These are phyloP conservation scores for Penstemon davidsonii DNA, from an alignment of 257 asterid genomes.

Conservation along the genomic window DNA sequence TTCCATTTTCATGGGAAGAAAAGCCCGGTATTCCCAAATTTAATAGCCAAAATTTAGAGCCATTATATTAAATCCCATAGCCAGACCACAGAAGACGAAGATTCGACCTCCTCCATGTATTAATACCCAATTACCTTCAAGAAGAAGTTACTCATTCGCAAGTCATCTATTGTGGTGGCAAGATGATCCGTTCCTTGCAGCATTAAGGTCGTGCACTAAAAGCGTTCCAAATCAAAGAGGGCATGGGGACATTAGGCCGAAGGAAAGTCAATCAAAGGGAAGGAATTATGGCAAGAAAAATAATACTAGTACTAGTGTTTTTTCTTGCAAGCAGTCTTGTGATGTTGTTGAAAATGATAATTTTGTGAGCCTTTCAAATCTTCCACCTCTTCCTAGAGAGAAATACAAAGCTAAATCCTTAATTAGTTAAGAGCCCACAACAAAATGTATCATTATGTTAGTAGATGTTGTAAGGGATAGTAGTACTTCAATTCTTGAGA, in stretches of 20 bases:
- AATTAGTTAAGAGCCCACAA: conserved; percentile 26
- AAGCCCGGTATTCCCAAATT: conserved; percentile 64
- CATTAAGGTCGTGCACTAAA: conserved; percentile 54
- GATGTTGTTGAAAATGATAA: conserved; percentile 49
- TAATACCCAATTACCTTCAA: conserved; percentile 6
- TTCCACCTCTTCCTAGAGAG: conserved; percentile 57
- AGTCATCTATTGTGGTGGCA: conserved; percentile 25
- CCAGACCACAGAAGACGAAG: background rate
- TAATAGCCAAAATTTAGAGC: background rate
- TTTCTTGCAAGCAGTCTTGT: conserved; percentile 51
- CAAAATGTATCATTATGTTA: too few species aligned
- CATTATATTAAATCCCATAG: background rate
- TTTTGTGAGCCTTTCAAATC: conserved; percentile 39
- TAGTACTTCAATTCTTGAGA: too few species aligned
- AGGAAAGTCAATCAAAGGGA: conserved; percentile 7
- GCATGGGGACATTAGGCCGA: conserved; percentile 20
- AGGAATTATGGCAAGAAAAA: conserved; percentile 21
- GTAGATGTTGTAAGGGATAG: too few species aligned
- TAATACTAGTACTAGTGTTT: conserved; percentile 15
- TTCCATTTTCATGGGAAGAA: conserved; percentile 87
- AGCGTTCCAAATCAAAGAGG: background rate
- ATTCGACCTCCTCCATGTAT: conserved; percentile 52
- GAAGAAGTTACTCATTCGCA: conserved; percentile 23
- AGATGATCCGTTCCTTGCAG: conserved; percentile 65
- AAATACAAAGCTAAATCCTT: conserved; percentile 32